Evolutionary conservation across 2,329 filamentous ascomycete species (phyloP).

Genomic region (Fusarium chlamydosporum): DNA sequence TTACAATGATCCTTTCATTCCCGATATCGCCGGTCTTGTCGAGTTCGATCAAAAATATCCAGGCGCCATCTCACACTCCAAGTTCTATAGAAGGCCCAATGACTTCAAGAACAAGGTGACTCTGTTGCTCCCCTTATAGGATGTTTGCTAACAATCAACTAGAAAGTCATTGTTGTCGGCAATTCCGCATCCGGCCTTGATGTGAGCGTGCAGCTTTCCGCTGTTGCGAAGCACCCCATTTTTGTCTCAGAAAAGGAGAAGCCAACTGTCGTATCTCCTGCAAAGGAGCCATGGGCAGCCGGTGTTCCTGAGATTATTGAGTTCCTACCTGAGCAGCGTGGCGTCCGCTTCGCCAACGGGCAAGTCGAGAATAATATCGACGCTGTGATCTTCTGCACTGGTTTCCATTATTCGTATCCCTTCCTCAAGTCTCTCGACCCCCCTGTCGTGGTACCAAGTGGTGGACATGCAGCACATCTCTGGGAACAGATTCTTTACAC

Average conservation of each 20-base stretch:
- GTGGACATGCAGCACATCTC: constrained; percentile 74
- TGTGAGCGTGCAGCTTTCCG: constrained; percentile 74
- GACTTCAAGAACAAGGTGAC: constrained; percentile 54
- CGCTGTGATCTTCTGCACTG: constrained; percentile 84
- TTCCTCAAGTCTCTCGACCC: constrained; percentile 68
- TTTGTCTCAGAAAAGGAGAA: constrained; percentile 66
- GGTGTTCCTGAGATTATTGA: constrained; percentile 63
- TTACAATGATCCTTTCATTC: constrained; percentile 72
- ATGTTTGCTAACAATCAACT: constrained; percentile 52
- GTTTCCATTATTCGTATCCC: constrained; percentile 86
- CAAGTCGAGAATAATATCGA: constrained; percentile 76
- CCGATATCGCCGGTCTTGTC: constrained; percentile 68
- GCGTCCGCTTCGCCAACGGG: constrained; percentile 74
- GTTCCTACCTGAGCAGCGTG: constrained; percentile 60
- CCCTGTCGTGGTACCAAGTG: constrained; percentile 70
- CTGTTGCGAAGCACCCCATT: constrained; percentile 67
- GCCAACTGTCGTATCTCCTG: constrained; percentile 44
- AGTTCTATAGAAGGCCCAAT: constrained; percentile 70
- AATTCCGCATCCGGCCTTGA: constrained; percentile 80
- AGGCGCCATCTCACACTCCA: constrained; percentile 72
- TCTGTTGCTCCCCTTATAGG: no score
- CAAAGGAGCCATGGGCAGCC: constrained; percentile 53
- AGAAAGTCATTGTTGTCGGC: constrained; percentile 77
- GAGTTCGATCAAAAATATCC: constrained; percentile 66
- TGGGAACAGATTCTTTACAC: constrained; percentile 80